Percentiles rank a stretch among this genome's conserved stretches.
Conservation (phyloP, 371 early-diverging fungal species). For the Batrachochytrium dendrobatidis region DNA sequence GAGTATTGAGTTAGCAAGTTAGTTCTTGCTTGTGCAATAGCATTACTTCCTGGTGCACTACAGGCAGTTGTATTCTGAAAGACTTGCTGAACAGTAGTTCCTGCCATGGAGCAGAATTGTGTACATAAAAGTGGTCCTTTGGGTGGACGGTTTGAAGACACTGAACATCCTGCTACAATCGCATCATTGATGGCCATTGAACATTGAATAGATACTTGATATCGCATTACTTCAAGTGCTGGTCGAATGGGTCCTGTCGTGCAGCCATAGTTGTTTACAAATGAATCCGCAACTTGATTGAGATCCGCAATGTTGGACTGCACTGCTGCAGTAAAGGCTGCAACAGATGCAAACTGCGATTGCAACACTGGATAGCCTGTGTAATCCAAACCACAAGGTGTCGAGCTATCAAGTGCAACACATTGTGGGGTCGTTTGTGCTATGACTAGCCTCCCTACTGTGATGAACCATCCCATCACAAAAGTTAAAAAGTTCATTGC, state of each 20-base stretch:
- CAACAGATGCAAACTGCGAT: background rate
- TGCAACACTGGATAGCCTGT: background rate
- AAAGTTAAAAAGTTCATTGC: too few relatives aligned
- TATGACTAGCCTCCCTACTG: background rate
- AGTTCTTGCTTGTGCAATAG: background rate
- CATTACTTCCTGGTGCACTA: too few relatives aligned
- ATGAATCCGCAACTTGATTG: background rate
- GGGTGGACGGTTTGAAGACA: background rate
- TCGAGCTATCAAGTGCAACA: background rate
- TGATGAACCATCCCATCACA: background rate
- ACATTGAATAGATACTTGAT: background rate
- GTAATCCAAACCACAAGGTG: background rate
- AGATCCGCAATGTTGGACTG: background rate
- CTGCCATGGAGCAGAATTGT: background rate
- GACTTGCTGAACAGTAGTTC: background rate
- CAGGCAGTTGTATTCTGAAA: background rate
- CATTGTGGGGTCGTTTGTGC: background rate
- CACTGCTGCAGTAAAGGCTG: too few relatives aligned
- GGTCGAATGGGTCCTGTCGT: background rate
- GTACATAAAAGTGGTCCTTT: background rate
- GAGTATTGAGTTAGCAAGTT: background rate
- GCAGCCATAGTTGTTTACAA: slow-evolving; percentile 3
- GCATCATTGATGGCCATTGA: background rate
- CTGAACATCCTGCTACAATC: background rate
- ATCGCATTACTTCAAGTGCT: slow-evolving; percentile 1